These are phyloP conservation scores for Rosa persica DNA, from an alignment of 306 rosid species.

Conservation along the genomic window DNA sequence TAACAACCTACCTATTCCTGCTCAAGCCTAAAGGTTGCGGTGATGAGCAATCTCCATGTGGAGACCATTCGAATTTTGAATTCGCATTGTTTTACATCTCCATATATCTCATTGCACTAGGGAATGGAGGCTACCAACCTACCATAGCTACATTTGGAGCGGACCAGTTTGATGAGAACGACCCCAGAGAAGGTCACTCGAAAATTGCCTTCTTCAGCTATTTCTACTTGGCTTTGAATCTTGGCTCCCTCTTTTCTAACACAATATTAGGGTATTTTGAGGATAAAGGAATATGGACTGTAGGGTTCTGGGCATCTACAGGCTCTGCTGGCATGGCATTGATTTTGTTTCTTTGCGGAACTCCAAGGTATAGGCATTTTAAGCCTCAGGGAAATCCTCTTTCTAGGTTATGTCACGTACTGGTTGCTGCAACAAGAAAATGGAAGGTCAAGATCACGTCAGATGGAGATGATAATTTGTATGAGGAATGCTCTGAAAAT, in stretches of 20 bases:
- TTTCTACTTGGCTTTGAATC: conserved; percentile 76
- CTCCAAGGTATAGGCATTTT: conserved; percentile 60
- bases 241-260: conserved; percentile 83
- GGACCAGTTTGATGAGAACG: conserved; percentile 81
- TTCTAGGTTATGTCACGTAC: conserved; percentile 59
- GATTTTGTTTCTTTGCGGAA: conserved; percentile 71
- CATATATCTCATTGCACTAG: conserved; percentile 62
- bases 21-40: conserved; percentile 73
- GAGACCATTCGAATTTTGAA: conserved; percentile 39
- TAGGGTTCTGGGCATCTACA: conserved; percentile 82
- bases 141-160: conserved; percentile 85
- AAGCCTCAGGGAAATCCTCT: conserved; percentile 72
- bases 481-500: conserved; percentile 32
- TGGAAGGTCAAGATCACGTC: conserved; percentile 49
- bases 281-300: conserved; percentile 65
- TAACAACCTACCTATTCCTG: conserved; percentile 54
- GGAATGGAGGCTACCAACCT: conserved; percentile 87
- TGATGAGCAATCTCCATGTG: conserved; percentile 45
- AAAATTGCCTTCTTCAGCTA: conserved; percentile 76
- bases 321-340: conserved; percentile 63
- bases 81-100: conserved; percentile 53
- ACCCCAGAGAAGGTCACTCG: conserved; percentile 55
- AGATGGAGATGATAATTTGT: conserved; percentile 32
- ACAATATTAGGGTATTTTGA: conserved; percentile 74
- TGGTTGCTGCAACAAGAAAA: conserved; percentile 58